Base-by-base conservation (phyloP, 129 eudicot genomes). In the Arctium lappa region DNA sequence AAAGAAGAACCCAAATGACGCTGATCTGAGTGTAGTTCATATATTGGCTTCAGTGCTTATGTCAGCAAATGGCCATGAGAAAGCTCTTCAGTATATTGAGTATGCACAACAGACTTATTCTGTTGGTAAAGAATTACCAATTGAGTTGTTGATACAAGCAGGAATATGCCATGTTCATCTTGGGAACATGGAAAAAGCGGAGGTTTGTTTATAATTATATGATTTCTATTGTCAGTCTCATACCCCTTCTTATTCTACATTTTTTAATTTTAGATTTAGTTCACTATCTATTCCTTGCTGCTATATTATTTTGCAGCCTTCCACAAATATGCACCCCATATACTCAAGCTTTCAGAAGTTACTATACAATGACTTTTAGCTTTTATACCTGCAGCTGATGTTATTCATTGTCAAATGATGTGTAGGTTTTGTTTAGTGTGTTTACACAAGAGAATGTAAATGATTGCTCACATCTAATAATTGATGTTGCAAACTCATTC, bases 141-240 rank as follows among this genome's bases (percentile, higher is more conserved):
- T 88, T 76, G 44, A 86, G 69, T 78, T 95, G 34, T 79, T 53
- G 31, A 50, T 88, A 38, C 90, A 90, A 91, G 94, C 97, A 77
- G 99, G 99, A 76, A 82, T 95, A 84, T 95, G 97, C 65, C 95
- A 91, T 85, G 90, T 83, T 85, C 92, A 93, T 85, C 95, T 95
- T 38, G 92, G 95, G 60, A 60, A 91, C 87, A 27, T 86, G 88
- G 91, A 91, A 79, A 90, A 91, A 80, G 98, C 98, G 29, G 94
- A 93, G 98, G 99, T 90, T 63, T 48, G 84, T 78, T 74, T 75
- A 44, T 69, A 32, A 80, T 74, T 75, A 8, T 56, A 48, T 33
- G 73, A n/a, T 79, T 73, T 1, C 44, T 83, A n/a, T 78, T 27
- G n/a, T 27, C 70, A 68, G 68, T 27, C 4, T 6, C 34, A 42